phyloP scores from a whole-genome alignment of 2,329 filamentous ascomycete genomes.

The Phialocephala subalpina region DNA sequence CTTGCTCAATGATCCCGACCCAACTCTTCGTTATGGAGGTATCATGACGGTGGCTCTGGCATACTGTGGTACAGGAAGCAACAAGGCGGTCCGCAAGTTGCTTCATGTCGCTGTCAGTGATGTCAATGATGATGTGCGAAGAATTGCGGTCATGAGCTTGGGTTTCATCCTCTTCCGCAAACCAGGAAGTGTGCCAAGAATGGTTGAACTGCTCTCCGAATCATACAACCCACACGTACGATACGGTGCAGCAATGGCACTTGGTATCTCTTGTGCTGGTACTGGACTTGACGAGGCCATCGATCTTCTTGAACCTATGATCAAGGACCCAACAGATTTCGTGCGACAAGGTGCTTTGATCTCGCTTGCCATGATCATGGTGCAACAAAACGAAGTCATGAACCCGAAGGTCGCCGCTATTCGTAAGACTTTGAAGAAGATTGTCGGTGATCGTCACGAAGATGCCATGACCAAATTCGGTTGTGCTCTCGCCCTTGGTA shows the following conservation, averaged over 20 bases:
- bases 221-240: slow-evolving; percentile 99
- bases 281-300: slow-evolving; percentile 97
- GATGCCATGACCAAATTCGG: slow-evolving; percentile 99
- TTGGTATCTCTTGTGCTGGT: slow-evolving; percentile 96
- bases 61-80: slow-evolving; percentile 96
- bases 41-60: slow-evolving; percentile 99
- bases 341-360: slow-evolving; percentile 97
- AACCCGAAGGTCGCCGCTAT: slow-evolving; percentile 94
- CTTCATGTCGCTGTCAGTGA: slow-evolving; percentile 97
- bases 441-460: slow-evolving; percentile 92
- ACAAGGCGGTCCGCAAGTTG: slow-evolving; percentile 96
- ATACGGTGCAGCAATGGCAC: slow-evolving; percentile 97
- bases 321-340: slow-evolving; percentile 98
- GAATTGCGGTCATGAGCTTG: slow-evolving; percentile 96
- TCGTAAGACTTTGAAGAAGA: slow-evolving; percentile 92
- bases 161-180: slow-evolving; percentile 99
- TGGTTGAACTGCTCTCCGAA: slow-evolving; percentile 97
- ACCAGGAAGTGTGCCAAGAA: slow-evolving; percentile 94
- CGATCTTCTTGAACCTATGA: slow-evolving; percentile 97
- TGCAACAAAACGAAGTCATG: slow-evolving; percentile 99
- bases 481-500: slow-evolving; percentile 90
- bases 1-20: slow-evolving; percentile 91
- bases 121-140: slow-evolving; percentile 95
- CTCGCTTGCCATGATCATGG: slow-evolving; percentile 94
- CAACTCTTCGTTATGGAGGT: slow-evolving; percentile 92